Evolutionary conservation across 1,284 basidiomycete genomes (phyloP), one percentile per base, ranked within the genome.

Genomic region (Sporisorium reilianum): DNA sequence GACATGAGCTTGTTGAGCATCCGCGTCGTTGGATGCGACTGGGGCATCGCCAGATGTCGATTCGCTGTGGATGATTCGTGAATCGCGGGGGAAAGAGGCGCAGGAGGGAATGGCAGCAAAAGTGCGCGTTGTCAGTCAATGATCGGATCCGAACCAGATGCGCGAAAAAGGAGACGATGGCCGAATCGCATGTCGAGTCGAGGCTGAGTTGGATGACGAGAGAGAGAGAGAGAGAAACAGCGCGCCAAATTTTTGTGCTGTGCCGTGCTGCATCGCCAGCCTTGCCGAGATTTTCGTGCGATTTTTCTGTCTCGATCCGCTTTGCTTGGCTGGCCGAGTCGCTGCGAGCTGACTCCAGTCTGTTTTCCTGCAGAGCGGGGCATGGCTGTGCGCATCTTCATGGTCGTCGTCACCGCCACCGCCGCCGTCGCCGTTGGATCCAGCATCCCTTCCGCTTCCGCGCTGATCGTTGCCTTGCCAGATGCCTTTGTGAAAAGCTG

Each of bases 11-110:
- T 12, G 28, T n/a, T 7, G 36, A 20, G 34, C 42, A 20, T 26
- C 38, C 6, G 23, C 36, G 11, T 46, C 46, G 28, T 20, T 41
- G 10, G 45, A 11, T 38, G 48, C 22, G 18, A 23, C 20, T 34
- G 45, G 42, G n/a, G 53, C 69, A 55, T 66, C 63, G 55, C 54
- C 53, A 44, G 52, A 30, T 36, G 58, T 65, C 40, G 62, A 50
- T 32, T 52, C 40, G 34, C 57, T 61, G 22, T 16, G 32, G 12
- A 10, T 40, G 22, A 25, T 51, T 34, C 32, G 38, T 25, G 46
- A 22, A 42, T 11, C 18, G 25, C 28, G 26, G 20, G 22, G 32
- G n/a, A 26, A 25, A 45, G 7, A 32, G 41, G 20, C 42, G 23
- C n/a, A 25, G 28, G n/a, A 16, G 12, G 30, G 38, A 22, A 40